Percentiles rank a stretch among this genome's conserved stretches.
phyloP scores from a whole-genome alignment of 768 basidiomycete species.

The Psilocybe subaeruginosa region DNA sequence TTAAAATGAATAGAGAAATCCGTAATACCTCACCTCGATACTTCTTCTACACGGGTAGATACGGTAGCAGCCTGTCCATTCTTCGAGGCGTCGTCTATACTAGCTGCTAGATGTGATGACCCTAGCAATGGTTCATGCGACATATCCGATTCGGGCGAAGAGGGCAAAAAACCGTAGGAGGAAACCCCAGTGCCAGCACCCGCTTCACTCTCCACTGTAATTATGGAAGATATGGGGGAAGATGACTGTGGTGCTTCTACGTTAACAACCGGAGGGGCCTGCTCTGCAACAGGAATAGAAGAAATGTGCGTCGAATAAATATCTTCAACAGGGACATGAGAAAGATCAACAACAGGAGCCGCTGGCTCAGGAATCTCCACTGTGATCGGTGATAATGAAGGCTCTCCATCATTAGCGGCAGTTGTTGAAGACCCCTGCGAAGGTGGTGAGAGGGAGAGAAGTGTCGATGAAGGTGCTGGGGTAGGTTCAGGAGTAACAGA shows the following conservation, averaged over 20 bases:
- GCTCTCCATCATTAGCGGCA: not conserved
- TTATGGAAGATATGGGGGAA: slow-evolving; percentile 11
- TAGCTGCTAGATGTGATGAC: slow-evolving; percentile 25
- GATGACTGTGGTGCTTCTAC: not conserved
- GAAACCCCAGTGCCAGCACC: slow-evolving; percentile 16
- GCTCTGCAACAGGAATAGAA: not conserved
- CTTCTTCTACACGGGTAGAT: slow-evolving; percentile 21
- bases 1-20: slow-evolving; percentile 8
- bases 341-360: not conserved
- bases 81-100: slow-evolving; percentile 14
- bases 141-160: slow-evolving; percentile 44
- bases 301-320: slow-evolving; percentile 1
- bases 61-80: slow-evolving; percentile 13
- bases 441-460: slow-evolving; percentile 1
- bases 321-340: not conserved
- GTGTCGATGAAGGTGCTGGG: slow-evolving; percentile 8
- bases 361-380: slow-evolving; percentile 10
- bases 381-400: slow-evolving; percentile 28
- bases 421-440: not conserved
- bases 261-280: not conserved
- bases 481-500: slow-evolving; percentile 18
- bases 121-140: slow-evolving; percentile 41
- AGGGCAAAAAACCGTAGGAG: slow-evolving; percentile 46
- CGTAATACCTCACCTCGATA: slow-evolving; percentile 19
- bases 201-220: slow-evolving; percentile 13